A percentile compares a stretch with the other conserved stretches of the same genome.
Evolutionary conservation across 2,329 filamentous ascomycete species (phyloP).

Genomic region (Alternaria conjuncta): DNA sequence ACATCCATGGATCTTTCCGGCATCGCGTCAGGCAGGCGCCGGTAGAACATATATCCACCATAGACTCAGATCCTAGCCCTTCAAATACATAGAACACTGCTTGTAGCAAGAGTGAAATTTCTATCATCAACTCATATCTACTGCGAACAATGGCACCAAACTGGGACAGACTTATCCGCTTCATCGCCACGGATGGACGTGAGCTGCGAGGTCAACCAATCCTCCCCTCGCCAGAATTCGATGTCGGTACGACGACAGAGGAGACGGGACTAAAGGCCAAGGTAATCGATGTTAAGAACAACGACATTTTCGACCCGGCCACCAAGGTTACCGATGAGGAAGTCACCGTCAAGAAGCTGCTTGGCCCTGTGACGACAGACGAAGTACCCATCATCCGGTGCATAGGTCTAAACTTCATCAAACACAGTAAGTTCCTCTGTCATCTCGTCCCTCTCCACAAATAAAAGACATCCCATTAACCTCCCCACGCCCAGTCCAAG

Average conservation of each 20-base stretch:
- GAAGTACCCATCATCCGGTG: constrained; percentile 65
- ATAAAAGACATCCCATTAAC: not conserved
- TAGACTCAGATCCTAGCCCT: not conserved
- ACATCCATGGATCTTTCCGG: constrained; percentile 15
- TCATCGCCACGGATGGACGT: constrained; percentile 59
- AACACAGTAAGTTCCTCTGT: constrained; percentile 54
- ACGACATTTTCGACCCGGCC: constrained; percentile 58
- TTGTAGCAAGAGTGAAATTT: not conserved
- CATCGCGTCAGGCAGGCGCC: constrained; percentile 14
- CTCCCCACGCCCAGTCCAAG: constrained; percentile 50
- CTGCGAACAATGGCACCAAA: constrained; percentile 25
- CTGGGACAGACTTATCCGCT: constrained; percentile 64
- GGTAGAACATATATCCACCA: constrained; percentile 30
- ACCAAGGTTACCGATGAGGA: constrained; percentile 62
- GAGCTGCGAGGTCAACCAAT: constrained; percentile 62
- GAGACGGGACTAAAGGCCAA: constrained; percentile 59
- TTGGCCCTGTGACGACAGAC: constrained; percentile 58
- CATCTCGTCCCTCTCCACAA: not conserved
- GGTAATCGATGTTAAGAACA: constrained; percentile 55
- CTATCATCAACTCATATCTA: not conserved
- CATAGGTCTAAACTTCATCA: constrained; percentile 66
- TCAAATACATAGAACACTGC: not conserved
- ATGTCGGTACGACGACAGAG: constrained; percentile 58
- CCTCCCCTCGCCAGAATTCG: constrained; percentile 53
- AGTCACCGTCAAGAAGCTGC: constrained; percentile 60